phyloP scores from a whole-genome alignment of 371 early-diverging fungal species.

The Dinochytrium kinnereticum region DNA sequence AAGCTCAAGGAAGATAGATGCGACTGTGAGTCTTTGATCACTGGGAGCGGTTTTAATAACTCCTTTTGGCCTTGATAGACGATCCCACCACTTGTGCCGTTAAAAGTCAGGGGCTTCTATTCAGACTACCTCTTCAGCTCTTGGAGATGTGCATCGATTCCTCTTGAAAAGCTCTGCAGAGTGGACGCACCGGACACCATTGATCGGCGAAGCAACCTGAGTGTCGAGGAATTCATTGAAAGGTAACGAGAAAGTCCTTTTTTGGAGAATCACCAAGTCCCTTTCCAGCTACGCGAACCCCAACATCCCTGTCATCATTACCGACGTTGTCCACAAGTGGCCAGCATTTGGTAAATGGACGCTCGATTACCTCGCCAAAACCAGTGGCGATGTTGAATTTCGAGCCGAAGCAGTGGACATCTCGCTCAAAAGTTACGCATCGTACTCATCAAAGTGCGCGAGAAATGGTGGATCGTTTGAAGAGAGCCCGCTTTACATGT shows the following conservation, averaged over 20 bases:
- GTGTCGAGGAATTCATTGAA: slow-evolving; percentile 51
- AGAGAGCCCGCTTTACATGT: slow-evolving; percentile 67
- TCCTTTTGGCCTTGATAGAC: background rate
- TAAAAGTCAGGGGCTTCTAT: slow-evolving; percentile 54
- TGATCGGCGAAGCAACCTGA: slow-evolving; percentile 52
- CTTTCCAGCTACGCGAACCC: slow-evolving; percentile 54
- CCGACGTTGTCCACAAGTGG: slow-evolving; percentile 65
- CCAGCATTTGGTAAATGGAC: slow-evolving; percentile 58
- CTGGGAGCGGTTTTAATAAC: background rate
- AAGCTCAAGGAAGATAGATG: background rate
- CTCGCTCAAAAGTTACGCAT: slow-evolving; percentile 55
- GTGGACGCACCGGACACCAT: slow-evolving; percentile 56
- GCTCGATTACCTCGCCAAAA: slow-evolving; percentile 48
- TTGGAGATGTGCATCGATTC: slow-evolving; percentile 57
- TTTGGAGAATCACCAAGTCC: background rate
- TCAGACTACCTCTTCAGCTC: slow-evolving; percentile 65
- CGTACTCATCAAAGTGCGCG: slow-evolving; percentile 47
- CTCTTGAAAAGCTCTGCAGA: slow-evolving; percentile 54
- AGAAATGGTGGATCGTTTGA: slow-evolving; percentile 52
- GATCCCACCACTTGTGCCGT: background rate
- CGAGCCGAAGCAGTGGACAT: slow-evolving; percentile 69
- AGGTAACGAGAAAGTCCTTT: slow-evolving; percentile 23
- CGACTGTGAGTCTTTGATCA: background rate
- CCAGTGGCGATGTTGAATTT: slow-evolving; percentile 53
- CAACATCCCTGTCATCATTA: slow-evolving; percentile 65